Conservation (phyloP, 2,329 filamentous ascomycete species). For the Claviceps maximensis region DNA sequence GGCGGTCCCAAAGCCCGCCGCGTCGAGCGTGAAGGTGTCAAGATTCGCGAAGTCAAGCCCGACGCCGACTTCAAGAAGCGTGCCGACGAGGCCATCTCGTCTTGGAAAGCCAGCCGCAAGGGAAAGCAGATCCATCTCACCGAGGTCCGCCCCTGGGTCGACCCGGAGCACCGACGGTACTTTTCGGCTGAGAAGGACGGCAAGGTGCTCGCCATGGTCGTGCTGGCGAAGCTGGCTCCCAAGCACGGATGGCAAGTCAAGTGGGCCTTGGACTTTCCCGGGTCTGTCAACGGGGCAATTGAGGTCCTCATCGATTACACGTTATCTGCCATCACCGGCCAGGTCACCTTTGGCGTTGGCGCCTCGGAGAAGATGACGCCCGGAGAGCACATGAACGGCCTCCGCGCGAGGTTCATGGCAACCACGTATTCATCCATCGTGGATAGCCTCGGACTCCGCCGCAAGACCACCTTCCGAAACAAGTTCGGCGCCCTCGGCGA, state of each 20-base stretch:
- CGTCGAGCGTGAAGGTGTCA: constrained; percentile 72
- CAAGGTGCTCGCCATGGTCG: constrained; percentile 62
- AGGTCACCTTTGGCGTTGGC: constrained; percentile 78
- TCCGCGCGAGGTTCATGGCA: constrained; percentile 68
- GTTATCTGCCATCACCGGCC: constrained; percentile 36
- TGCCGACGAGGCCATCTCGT: constrained; percentile 58
- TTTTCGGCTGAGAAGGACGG: constrained; percentile 68
- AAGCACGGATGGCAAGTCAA: constrained; percentile 86
- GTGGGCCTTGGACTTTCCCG: constrained; percentile 89
- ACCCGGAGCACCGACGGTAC: constrained; percentile 71
- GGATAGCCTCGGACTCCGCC: constrained; percentile 66
- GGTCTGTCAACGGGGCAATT: constrained; percentile 73
- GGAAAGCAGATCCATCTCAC: constrained; percentile 81
- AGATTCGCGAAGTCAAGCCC: constrained; percentile 59
- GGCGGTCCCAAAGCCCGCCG: constrained; percentile 65
- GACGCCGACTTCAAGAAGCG: constrained; percentile 57
- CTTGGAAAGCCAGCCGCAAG: constrained; percentile 71
- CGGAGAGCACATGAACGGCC: constrained; percentile 68
- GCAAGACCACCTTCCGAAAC: constrained; percentile 80
- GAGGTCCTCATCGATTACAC: constrained; percentile 68
- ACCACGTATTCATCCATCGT: constrained; percentile 74
- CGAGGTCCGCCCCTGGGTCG: constrained; percentile 79
- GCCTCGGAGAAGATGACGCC: constrained; percentile 61
- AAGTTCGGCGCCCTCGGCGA: constrained; percentile 82
- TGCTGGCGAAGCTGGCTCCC: constrained; percentile 69